Base-by-base conservation (phyloP, 2,329 filamentous ascomycete genomes). In the Colletotrichum sp. region DNA sequence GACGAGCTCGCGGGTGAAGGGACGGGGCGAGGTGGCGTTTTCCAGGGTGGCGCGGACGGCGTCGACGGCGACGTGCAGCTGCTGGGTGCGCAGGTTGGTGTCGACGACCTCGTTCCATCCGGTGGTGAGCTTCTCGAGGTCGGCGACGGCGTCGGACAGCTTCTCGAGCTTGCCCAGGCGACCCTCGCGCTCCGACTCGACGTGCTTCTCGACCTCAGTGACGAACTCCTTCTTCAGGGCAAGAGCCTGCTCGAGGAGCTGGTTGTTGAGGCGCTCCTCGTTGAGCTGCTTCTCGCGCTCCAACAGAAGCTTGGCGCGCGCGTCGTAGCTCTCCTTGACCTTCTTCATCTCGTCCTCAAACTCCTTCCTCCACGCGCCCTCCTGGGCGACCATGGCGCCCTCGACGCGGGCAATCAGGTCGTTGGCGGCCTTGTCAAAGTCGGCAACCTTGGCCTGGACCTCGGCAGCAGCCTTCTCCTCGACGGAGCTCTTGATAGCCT, bases 1-100 rank as follows among this genome's bases (percentile, higher is more conserved):
- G 24, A 98, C 95, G 16, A 99, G 92, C 88, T 99, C 97, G 77
- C 93, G 93, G 81, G 98, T 92, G 84, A 99, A 99, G 6, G 97
- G 97, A 57, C 92, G 91, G 24, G 96, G 95, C 80, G 93, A 90
- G 59, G 92, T 88, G 15, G 93, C 90, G 78, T 94, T 93, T 82
- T 96, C 93, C 26, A 99, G 91, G 67, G 94, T 95, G 74, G 95
- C 93, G 79, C 95, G 94, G 68, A 99, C 96, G 52, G 96, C 95
- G 83, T 99, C 97, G 34, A 99, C 94, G 24, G 97, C 97, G 44
- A 99, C 95, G 83, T 98, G 95, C 32, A 99, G 93, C 87, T 99
- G 96, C 86, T 99, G 97, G 1, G 97, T 98, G 85, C 95, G 94
- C 78, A 99, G 91, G 86, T 97, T 99, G 76, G 92, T 90, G 83